These are phyloP conservation scores for Cordia subcordata DNA, from an alignment of 257 asterid species.

Conservation along the genomic window DNA sequence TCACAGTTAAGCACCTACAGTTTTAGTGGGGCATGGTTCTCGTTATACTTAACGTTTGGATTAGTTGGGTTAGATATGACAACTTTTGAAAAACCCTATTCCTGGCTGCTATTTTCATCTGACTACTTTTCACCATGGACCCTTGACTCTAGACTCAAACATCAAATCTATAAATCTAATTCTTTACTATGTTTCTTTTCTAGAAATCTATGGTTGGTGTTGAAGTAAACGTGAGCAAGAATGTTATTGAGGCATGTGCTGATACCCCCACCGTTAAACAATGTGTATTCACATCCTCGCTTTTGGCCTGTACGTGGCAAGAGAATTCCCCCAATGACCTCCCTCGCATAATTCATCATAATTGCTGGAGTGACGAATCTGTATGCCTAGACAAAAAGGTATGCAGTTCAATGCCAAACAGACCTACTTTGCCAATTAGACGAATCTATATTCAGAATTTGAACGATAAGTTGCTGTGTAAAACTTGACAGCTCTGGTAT, in stretches of 20 bases:
- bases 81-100: no score
- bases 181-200: neutral
- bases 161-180: neutral
- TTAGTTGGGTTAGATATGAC: no score
- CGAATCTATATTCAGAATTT: neutral
- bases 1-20: no score
- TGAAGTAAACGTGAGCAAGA: conserved; percentile 64
- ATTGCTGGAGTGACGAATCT: conserved; percentile 79
- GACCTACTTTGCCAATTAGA: neutral
- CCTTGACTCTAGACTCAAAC: no score
- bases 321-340: conserved; percentile 27
- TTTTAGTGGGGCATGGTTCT: no score
- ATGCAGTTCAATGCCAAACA: neutral
- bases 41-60: no score
- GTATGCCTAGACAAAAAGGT: conserved; percentile 71
- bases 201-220: conserved; percentile 77
- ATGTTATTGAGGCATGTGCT: conserved; percentile 68
- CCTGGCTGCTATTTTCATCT: no score
- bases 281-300: conserved; percentile 87
- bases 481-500: conserved; percentile 72
- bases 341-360: conserved; percentile 53
- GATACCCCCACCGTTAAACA: conserved; percentile 50
- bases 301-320: conserved; percentile 73
- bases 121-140: no score
- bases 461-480: neutral